A percentile compares a stretch with the other conserved stretches of the same genome.
Evolutionary conservation across 2,329 filamentous ascomycete genomes (phyloP).

Genomic region (Tolypocladium inflatum): DNA sequence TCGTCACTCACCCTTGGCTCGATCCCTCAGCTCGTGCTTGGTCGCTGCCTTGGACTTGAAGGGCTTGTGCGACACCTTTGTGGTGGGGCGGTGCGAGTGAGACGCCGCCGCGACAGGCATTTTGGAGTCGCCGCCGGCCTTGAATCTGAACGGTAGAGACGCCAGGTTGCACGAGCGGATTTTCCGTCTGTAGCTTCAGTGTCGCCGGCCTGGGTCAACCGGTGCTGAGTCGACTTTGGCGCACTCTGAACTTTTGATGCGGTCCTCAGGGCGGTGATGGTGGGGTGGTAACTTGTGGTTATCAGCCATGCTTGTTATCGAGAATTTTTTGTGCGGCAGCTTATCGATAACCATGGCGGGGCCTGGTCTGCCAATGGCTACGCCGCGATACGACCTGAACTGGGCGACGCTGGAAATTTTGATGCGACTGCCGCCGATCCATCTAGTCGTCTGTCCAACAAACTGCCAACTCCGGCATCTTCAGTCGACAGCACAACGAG

Average conservation of each 20-base stretch:
- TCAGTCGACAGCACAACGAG: constrained; percentile 8
- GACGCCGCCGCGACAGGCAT: constrained; percentile 61
- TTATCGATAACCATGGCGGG: constrained; percentile 23
- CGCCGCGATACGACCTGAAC: constrained; percentile 13
- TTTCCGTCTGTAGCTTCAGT: background rate
- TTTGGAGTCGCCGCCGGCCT: constrained; percentile 63
- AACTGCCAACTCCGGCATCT: background rate
- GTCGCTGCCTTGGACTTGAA: constrained; percentile 91
- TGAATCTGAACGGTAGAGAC: constrained; percentile 78
- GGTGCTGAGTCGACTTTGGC: background rate
- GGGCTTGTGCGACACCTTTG: constrained; percentile 77
- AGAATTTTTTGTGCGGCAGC: constrained; percentile 25
- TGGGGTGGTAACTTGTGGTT: constrained; percentile 21
- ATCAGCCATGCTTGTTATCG: constrained; percentile 13
- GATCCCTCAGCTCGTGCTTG: constrained; percentile 78
- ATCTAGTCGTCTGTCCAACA: constrained; percentile 1
- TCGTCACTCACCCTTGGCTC: constrained; percentile 59
- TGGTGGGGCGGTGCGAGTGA: constrained; percentile 88
- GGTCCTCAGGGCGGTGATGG: constrained; percentile 15
- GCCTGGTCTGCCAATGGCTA: constrained; percentile 13
- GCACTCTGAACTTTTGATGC: background rate
- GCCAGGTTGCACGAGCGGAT: constrained; percentile 41
- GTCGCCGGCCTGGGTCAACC: background rate
- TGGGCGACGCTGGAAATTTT: constrained; percentile 23
- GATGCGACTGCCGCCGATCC: constrained; percentile 11